Evolutionary conservation across 345 rosid species (phyloP).

Genomic region (Gossypium arboreum): DNA sequence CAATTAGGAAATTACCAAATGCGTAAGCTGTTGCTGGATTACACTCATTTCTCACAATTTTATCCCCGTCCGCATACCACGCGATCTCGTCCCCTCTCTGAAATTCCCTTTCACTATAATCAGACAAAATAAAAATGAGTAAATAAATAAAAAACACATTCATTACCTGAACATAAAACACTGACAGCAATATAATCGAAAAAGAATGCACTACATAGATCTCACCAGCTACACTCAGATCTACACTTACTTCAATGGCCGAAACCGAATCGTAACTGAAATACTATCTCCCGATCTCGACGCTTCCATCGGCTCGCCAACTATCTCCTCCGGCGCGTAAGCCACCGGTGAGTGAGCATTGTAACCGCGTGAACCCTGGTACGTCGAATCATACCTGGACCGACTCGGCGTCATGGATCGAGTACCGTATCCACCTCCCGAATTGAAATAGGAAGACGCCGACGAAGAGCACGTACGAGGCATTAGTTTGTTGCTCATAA

Average conservation of each 20-base stretch:
- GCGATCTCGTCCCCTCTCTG: conserved; percentile 94
- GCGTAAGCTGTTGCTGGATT: conserved; percentile 88
- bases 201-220: conserved; percentile 34
- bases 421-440: conserved; percentile 45
- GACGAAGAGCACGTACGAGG: conserved; percentile 84
- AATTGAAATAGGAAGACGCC: conserved; percentile 45
- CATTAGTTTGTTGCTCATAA: conserved; percentile 46
- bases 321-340: conserved; percentile 64
- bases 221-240: conserved; percentile 45
- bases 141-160: not conserved
- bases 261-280: conserved; percentile 92
- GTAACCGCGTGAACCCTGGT: conserved; percentile 36
- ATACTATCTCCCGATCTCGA: conserved; percentile 79
- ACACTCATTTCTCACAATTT: conserved; percentile 79
- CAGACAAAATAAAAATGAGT: conserved; percentile 18
- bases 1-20: conserved; percentile 51
- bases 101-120: conserved; percentile 83
- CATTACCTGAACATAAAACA: conserved; percentile 9
- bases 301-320: conserved; percentile 57
- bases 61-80: conserved; percentile 96
- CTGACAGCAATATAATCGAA: conserved; percentile 13
- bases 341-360: conserved; percentile 44
- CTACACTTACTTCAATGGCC: conserved; percentile 88
- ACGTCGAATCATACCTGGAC: conserved; percentile 55
- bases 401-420: conserved; percentile 85